Percentiles rank a stretch among this genome's conserved stretches.
These are phyloP conservation scores for Apiosordaria backusii DNA, from an alignment of 495 filamentous ascomycete genomes.

Conservation along the genomic window DNA sequence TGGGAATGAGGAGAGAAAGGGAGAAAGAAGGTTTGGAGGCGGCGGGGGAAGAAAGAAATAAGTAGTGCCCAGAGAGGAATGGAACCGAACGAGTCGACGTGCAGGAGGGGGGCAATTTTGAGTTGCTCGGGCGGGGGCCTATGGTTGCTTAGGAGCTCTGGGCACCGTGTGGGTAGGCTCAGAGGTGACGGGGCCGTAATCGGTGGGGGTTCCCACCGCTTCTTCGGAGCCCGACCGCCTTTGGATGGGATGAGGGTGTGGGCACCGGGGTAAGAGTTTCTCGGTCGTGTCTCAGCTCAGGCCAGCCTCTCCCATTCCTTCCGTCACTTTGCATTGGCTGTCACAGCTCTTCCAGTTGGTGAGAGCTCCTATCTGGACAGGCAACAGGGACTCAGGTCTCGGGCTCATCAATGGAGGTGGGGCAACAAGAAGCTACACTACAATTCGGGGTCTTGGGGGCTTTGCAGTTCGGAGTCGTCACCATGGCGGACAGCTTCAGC, in stretches of 20 bases:
- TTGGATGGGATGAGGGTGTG: neutral
- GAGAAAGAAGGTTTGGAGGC: slow-evolving; percentile 7
- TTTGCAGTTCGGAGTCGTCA: neutral
- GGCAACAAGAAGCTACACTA: neutral
- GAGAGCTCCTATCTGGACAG: too few species aligned
- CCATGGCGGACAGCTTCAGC: neutral
- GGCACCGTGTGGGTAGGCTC: neutral
- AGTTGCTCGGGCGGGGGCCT: slow-evolving; percentile 1
- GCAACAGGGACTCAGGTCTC: slow-evolving; percentile 7
- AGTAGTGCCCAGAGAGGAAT: slow-evolving; percentile 1
- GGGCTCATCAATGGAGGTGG: slow-evolving; percentile 1
- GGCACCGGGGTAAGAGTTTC: neutral
- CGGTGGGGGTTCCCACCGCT: slow-evolving; percentile 24
- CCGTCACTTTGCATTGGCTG: too few species aligned
- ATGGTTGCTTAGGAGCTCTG: slow-evolving; percentile 7
- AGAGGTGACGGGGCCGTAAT: slow-evolving; percentile 17
- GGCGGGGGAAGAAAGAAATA: neutral
- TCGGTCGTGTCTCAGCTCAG: neutral
- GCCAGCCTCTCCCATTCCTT: neutral
- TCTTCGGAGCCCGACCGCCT: slow-evolving; percentile 24
- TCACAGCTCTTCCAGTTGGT: too few species aligned
- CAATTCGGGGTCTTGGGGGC: slow-evolving; percentile 12
- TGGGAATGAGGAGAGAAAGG: slow-evolving; percentile 10
- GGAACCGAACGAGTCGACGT: slow-evolving; percentile 9
- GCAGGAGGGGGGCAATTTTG: slow-evolving; percentile 20